A percentile compares a stretch with the other conserved stretches of the same genome.
Conservation (phyloP, 768 basidiomycete species). For the Termitomyces sp. region DNA sequence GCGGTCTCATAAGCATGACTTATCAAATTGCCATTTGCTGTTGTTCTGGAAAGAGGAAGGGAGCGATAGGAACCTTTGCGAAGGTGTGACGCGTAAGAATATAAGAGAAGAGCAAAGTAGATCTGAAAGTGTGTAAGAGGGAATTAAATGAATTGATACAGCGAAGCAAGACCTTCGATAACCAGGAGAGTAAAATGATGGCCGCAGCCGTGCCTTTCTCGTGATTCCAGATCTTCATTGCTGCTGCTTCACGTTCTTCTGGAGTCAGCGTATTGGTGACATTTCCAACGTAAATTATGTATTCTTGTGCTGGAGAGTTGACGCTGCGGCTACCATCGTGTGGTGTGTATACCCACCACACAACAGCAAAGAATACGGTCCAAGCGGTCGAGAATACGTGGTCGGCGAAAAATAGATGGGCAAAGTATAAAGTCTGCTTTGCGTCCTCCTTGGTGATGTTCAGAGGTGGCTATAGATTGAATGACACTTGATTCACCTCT, state of each 20-base stretch:
- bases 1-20: slow-evolving; percentile 31
- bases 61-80: slow-evolving; percentile 86
- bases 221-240: slow-evolving; percentile 79
- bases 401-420: slow-evolving; percentile 89
- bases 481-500: slow-evolving; percentile 50
- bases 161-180: slow-evolving; percentile 64
- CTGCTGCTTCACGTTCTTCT: slow-evolving; percentile 63
- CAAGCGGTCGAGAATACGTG: slow-evolving; percentile 86
- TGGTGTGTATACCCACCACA: slow-evolving; percentile 89
- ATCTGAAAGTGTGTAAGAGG: slow-evolving; percentile 42
- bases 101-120: slow-evolving; percentile 85
- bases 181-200: slow-evolving; percentile 80
- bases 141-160: background rate
- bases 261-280: slow-evolving; percentile 52
- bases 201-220: slow-evolving; percentile 80
- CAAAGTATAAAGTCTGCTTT: slow-evolving; percentile 78
- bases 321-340: slow-evolving; percentile 81
- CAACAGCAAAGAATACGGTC: slow-evolving; percentile 86
- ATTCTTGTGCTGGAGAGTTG: slow-evolving; percentile 86
- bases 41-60: slow-evolving; percentile 55
- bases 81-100: slow-evolving; percentile 91
- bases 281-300: slow-evolving; percentile 63
- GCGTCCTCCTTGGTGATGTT: slow-evolving; percentile 72
- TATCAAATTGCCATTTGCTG: slow-evolving; percentile 22
- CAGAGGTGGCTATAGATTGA: slow-evolving; percentile 11